These are phyloP conservation scores for Cutaneotrichosporon cutaneum DNA, from an alignment of 1,284 basidiomycete genomes.

Conservation along the genomic window DNA sequence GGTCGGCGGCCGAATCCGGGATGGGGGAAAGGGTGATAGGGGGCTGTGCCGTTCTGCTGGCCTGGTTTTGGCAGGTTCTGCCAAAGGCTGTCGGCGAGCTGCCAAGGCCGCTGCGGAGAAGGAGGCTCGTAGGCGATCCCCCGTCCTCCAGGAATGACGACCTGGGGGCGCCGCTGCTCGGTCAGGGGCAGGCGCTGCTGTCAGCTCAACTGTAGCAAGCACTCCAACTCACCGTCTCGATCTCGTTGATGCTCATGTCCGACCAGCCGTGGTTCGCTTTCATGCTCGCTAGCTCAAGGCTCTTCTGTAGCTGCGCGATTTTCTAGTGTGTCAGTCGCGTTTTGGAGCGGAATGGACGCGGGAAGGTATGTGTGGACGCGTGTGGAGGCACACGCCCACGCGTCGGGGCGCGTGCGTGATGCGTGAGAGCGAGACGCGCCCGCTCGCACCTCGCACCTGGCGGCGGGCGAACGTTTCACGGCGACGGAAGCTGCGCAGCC, in stretches of 20 bases:
- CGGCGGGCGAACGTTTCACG: neutral
- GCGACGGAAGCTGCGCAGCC: no score
- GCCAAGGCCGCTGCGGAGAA: conserved; percentile 48
- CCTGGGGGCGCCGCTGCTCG: conserved; percentile 19
- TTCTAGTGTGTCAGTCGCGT: conserved; percentile 29
- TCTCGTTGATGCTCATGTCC: conserved; percentile 48
- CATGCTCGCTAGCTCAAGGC: conserved; percentile 48
- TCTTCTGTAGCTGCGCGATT: conserved; percentile 47
- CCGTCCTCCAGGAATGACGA: conserved; percentile 21
- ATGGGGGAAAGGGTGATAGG: neutral
- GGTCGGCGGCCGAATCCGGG: conserved; percentile 12
- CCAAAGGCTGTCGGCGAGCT: conserved; percentile 48
- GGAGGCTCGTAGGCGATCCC: conserved; percentile 41
- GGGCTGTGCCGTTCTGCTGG: neutral
- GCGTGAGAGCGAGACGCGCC: conserved; percentile 1
- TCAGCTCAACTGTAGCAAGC: neutral
- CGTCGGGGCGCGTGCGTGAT: neutral
- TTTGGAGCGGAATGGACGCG: neutral
- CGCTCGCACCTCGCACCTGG: neutral
- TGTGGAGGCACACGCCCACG: neutral
- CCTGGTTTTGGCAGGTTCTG: conserved; percentile 49
- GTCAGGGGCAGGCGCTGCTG: conserved; percentile 24
- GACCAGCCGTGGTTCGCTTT: conserved; percentile 49
- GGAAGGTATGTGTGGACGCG: neutral
- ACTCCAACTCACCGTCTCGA: conserved; percentile 39